Evolutionary conservation across 2,329 filamentous ascomycete species (phyloP).

Genomic region (Phyllosticta citrichinensis): DNA sequence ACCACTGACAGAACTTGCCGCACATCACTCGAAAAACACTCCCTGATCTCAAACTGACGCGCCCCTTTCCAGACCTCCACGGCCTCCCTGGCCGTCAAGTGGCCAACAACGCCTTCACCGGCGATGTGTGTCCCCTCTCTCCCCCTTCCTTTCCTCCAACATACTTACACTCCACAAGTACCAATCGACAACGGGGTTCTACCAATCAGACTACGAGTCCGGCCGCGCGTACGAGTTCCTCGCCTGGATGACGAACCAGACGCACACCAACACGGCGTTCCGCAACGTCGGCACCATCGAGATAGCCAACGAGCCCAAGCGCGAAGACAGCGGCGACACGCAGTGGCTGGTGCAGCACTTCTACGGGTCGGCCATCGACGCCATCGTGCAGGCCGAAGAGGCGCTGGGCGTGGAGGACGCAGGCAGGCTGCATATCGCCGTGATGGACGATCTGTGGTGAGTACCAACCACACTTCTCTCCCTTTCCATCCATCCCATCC

Average conservation of each 20-base stretch:
- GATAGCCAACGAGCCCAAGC: conserved; percentile 47
- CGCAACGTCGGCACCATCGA: conserved; percentile 50
- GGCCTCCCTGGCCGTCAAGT: conserved; percentile 43
- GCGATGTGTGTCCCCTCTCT: conserved; percentile 21
- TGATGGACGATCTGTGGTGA: conserved; percentile 46
- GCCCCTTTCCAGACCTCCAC: conserved; percentile 21
- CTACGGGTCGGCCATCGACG: conserved; percentile 39
- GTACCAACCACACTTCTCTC: conserved; percentile 31
- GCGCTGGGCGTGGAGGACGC: conserved; percentile 32
- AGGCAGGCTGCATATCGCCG: conserved; percentile 44
- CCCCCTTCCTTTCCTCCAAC: neutral
- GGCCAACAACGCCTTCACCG: conserved; percentile 38
- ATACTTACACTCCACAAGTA: conserved; percentile 16
- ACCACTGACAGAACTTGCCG: neutral
- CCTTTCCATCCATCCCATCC: conserved; percentile 28
- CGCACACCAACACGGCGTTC: conserved; percentile 40
- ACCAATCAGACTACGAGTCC: conserved; percentile 44
- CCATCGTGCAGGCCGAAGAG: conserved; percentile 40
- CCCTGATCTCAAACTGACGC: no score
- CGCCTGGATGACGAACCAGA: conserved; percentile 43
- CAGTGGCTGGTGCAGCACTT: conserved; percentile 19
- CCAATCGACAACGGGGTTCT: conserved; percentile 41
- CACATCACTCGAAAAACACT: no score
- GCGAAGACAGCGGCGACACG: conserved; percentile 3
- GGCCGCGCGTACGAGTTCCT: conserved; percentile 45